phyloP scores from a whole-genome alignment of 768 basidiomycete genomes.

The Russula virescens region DNA sequence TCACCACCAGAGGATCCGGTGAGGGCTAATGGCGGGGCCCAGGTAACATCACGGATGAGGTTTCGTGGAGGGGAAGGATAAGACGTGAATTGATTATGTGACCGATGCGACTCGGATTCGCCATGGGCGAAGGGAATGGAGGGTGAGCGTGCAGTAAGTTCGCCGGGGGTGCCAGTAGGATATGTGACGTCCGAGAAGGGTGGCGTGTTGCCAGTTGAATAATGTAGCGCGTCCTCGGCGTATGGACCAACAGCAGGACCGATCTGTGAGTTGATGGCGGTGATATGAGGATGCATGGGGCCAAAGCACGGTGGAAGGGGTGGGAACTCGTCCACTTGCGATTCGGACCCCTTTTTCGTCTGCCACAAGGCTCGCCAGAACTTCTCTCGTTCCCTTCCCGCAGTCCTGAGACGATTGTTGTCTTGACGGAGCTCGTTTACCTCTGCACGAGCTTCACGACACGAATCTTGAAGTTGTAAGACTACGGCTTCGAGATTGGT shows the following conservation, averaged over 20 bases:
- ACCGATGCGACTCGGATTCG: slow-evolving; percentile 39
- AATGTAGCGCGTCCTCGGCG: slow-evolving; percentile 43
- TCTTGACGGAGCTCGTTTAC: slow-evolving; percentile 59
- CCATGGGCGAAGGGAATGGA: slow-evolving; percentile 36
- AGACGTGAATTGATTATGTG: slow-evolving; percentile 50
- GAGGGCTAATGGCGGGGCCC: slow-evolving; percentile 28
- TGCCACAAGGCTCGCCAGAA: slow-evolving; percentile 68
- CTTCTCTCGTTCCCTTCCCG: slow-evolving; percentile 66
- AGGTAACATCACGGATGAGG: slow-evolving; percentile 29
- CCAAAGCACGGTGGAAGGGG: slow-evolving; percentile 24
- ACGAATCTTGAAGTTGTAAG: slow-evolving; percentile 75
- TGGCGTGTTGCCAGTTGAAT: slow-evolving; percentile 43
- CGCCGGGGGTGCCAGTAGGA: slow-evolving; percentile 34
- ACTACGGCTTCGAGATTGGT: slow-evolving; percentile 83
- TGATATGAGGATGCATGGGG: slow-evolving; percentile 25
- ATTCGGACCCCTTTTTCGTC: slow-evolving; percentile 42
- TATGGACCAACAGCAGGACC: slow-evolving; percentile 32
- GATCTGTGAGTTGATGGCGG: slow-evolving; percentile 28
- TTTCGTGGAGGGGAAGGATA: slow-evolving; percentile 25
- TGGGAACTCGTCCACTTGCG: slow-evolving; percentile 24
- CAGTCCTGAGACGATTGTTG: slow-evolving; percentile 56
- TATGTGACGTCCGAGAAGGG: slow-evolving; percentile 43
- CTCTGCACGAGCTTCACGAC: slow-evolving; percentile 60
- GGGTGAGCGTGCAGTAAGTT: slow-evolving; percentile 45
- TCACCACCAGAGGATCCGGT: slow-evolving; percentile 38